phyloP scores from a whole-genome alignment of 1,139 yeast species.

The Taphrina flavorubra region DNA sequence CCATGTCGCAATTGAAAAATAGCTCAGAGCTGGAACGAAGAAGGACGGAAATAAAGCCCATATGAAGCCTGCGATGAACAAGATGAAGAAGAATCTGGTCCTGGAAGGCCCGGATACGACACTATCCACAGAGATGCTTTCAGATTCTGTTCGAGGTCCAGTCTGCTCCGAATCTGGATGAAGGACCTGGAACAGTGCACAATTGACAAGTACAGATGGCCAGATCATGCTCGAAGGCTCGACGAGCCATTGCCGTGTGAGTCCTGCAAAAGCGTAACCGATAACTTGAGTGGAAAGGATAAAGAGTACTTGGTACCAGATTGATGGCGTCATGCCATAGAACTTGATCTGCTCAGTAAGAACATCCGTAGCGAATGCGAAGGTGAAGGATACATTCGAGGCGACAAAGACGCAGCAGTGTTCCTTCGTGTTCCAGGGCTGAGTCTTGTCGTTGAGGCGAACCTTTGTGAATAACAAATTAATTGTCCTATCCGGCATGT shows the following conservation, averaged over 20 bases:
- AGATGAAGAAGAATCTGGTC: slow-evolving; percentile 50
- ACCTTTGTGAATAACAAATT: background rate
- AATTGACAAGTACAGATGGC: slow-evolving; percentile 55
- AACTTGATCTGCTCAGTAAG: slow-evolving; percentile 63
- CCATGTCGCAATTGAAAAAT: slow-evolving; percentile 65
- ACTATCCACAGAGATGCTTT: slow-evolving; percentile 51
- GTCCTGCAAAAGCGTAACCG: slow-evolving; percentile 71
- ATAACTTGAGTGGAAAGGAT: slow-evolving; percentile 58
- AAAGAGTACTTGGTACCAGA: slow-evolving; percentile 40
- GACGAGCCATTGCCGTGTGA: slow-evolving; percentile 63
- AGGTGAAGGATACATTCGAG: slow-evolving; percentile 58
- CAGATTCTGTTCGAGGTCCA: background rate
- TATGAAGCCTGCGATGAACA: slow-evolving; percentile 54
- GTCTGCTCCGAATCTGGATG: slow-evolving; percentile 23
- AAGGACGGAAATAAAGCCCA: slow-evolving; percentile 66
- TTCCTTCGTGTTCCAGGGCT: slow-evolving; percentile 37
- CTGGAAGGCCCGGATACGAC: slow-evolving; percentile 28
- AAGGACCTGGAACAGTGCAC: slow-evolving; percentile 41
- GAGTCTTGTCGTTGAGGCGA: slow-evolving; percentile 23
- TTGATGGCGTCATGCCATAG: slow-evolving; percentile 42
- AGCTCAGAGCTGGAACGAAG: slow-evolving; percentile 58
- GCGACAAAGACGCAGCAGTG: slow-evolving; percentile 38
- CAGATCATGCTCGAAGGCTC: slow-evolving; percentile 69
- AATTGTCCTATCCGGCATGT: slow-evolving; percentile 55
- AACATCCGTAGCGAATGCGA: slow-evolving; percentile 64